phyloP scores from a whole-genome alignment of 2,329 filamentous ascomycete species.

The Trichoderma sp. region DNA sequence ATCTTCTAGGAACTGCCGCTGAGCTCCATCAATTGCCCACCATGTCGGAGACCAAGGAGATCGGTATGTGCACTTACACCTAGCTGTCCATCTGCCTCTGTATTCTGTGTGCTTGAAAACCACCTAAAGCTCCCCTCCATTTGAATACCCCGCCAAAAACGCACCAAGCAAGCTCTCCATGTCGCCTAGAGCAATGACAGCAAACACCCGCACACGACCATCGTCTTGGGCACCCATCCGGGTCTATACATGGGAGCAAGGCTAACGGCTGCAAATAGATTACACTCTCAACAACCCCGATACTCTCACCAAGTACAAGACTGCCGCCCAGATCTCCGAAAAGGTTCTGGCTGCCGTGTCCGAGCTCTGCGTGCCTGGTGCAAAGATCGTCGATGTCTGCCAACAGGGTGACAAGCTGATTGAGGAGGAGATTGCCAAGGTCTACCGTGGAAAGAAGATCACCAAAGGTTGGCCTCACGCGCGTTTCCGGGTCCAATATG shows the following conservation, averaged over 20 bases:
- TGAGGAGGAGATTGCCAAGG: constrained; percentile 89
- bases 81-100: neutral
- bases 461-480: constrained; percentile 64
- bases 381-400: constrained; percentile 92
- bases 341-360: constrained; percentile 88
- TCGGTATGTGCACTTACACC: constrained; percentile 36
- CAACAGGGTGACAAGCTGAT: constrained; percentile 93
- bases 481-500: neutral
- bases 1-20: constrained; percentile 10
- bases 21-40: constrained; percentile 29
- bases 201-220: constrained; percentile 5
- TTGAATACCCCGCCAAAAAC: constrained; percentile 8
- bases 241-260: neutral
- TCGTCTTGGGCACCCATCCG: neutral
- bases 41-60: constrained; percentile 47
- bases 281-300: constrained; percentile 88
- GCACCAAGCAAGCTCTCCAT: constrained; percentile 14
- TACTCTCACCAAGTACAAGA: constrained; percentile 99
- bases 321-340: constrained; percentile 89
- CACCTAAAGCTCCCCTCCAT: neutral
- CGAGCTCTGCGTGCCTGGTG: constrained; percentile 72
- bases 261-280: constrained; percentile 50
- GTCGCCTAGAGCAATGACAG: neutral
- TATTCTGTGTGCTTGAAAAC: neutral
- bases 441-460: constrained; percentile 98